Percentiles rank a stretch among this genome's conserved stretches.
Conservation (phyloP, 495 filamentous ascomycete genomes). For the Penicillium ucsense region DNA sequence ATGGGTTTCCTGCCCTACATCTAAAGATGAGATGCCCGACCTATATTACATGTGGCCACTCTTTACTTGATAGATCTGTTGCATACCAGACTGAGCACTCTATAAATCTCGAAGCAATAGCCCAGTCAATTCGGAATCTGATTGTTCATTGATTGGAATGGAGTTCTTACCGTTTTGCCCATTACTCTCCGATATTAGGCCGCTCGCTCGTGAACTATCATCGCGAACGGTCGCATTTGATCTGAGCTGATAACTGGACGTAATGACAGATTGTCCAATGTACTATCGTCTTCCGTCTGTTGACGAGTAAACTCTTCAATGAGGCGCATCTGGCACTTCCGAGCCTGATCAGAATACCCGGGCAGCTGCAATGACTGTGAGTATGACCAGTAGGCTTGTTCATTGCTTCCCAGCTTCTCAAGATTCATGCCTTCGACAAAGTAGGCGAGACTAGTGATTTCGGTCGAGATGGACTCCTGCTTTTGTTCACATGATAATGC, state of each 20-base stretch:
- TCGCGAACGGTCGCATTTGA: no score
- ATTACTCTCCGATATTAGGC: no score
- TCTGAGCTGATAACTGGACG: slow-evolving; percentile 1
- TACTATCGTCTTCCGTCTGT: not conserved
- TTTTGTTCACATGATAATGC: not conserved
- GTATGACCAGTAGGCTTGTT: slow-evolving; percentile 9
- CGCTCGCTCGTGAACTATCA: no score
- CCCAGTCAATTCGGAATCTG: no score
- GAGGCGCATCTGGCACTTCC: slow-evolving; percentile 6
- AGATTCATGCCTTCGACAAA: slow-evolving; percentile 12
- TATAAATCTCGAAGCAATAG: no score
- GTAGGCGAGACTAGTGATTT: slow-evolving; percentile 7
- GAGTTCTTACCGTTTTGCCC: no score
- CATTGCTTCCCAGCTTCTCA: slow-evolving; percentile 3
- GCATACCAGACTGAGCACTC: no score
- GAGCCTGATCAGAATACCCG: slow-evolving; percentile 9
- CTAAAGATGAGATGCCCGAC: no score
- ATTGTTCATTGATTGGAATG: no score
- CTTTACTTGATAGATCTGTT: no score
- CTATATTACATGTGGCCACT: no score
- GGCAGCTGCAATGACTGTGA: slow-evolving; percentile 5
- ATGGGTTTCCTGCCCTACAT: no score
- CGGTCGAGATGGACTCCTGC: not conserved
- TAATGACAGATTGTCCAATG: slow-evolving; percentile 1
- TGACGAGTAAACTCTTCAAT: slow-evolving; percentile 5